A percentile compares a stretch with the other conserved stretches of the same genome.
These are phyloP conservation scores for Aspergillus nomiae DNA, from an alignment of 2,329 filamentous ascomycete species.

Conservation along the genomic window DNA sequence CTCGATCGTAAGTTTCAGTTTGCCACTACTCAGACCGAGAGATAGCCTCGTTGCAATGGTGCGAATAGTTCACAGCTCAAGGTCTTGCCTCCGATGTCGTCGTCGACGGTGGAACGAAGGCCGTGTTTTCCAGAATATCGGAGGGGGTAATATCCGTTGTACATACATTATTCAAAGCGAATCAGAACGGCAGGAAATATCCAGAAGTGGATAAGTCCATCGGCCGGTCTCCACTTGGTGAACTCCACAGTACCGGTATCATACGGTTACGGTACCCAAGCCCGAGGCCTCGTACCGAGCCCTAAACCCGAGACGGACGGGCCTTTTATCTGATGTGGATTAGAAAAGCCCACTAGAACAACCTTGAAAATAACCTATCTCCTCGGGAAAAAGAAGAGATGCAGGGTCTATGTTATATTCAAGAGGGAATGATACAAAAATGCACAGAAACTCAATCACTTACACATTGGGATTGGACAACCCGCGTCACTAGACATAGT, in stretches of 20 bases:
- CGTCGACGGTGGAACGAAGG: not conserved
- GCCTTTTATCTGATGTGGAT: not conserved
- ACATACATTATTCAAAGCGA: not conserved
- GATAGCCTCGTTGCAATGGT: not conserved
- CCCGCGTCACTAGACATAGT: not conserved
- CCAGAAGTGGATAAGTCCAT: not conserved
- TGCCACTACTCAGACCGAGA: not conserved
- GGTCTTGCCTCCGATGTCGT: not conserved
- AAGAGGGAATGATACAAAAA: not conserved
- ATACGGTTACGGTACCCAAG: slow-evolving; percentile 1
- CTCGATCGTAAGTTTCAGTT: not conserved
- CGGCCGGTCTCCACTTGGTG: not conserved
- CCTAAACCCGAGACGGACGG: not conserved
- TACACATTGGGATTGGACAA: not conserved
- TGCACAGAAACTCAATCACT: not conserved
- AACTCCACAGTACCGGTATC: not conserved
- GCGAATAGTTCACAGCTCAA: not conserved
- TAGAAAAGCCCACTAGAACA: not conserved
- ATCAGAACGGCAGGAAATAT: not conserved
- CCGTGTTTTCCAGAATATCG: slow-evolving; percentile 2
- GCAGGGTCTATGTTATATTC: not conserved
- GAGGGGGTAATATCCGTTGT: not conserved
- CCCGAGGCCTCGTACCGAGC: slow-evolving; percentile 1
- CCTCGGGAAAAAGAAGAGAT: not conserved
- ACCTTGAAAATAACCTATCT: not conserved